Conservation (phyloP, 2,329 filamentous ascomycete species). For the Atkinsonella hypoxylon region DNA sequence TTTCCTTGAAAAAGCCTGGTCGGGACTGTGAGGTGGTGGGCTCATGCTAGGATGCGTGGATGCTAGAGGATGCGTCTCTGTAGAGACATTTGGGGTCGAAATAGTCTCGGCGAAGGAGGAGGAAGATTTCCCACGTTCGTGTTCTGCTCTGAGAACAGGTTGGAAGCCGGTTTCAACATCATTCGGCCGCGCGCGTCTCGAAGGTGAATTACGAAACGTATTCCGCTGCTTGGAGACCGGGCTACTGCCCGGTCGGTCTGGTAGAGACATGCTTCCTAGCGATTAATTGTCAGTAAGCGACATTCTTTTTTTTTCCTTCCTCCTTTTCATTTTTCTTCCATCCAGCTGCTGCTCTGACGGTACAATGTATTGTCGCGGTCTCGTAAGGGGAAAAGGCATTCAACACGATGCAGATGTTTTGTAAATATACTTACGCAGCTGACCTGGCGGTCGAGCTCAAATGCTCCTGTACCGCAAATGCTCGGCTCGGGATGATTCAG, state of each 20-base stretch:
- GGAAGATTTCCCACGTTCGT: slow-evolving; percentile 45
- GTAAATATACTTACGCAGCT: not conserved
- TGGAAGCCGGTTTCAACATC: slow-evolving; percentile 59
- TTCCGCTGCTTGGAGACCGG: slow-evolving; percentile 49
- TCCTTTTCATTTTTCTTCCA: not conserved
- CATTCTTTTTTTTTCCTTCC: not conserved
- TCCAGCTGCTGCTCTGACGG: no score
- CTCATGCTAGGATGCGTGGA: slow-evolving; percentile 26
- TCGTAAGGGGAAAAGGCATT: no score
- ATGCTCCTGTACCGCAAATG: not conserved
- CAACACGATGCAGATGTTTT: not conserved
- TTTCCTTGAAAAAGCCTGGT: slow-evolving; percentile 50
- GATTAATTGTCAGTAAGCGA: slow-evolving; percentile 10
- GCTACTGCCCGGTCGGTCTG: slow-evolving; percentile 51
- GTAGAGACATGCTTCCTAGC: slow-evolving; percentile 42
- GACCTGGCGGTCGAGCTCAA: not conserved
- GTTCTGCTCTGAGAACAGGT: slow-evolving; percentile 26
- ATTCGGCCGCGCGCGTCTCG: slow-evolving; percentile 50
- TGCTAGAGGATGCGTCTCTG: slow-evolving; percentile 44
- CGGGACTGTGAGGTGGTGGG: slow-evolving; percentile 15
- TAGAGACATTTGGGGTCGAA: slow-evolving; percentile 39
- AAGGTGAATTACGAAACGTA: slow-evolving; percentile 56
- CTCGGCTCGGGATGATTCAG: not conserved
- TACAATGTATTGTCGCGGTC: no score
- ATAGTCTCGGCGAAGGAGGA: slow-evolving; percentile 48